These are phyloP conservation scores for Endocladia muricata DNA, from an alignment of 31 red algal genomes.

Conservation along the genomic window DNA sequence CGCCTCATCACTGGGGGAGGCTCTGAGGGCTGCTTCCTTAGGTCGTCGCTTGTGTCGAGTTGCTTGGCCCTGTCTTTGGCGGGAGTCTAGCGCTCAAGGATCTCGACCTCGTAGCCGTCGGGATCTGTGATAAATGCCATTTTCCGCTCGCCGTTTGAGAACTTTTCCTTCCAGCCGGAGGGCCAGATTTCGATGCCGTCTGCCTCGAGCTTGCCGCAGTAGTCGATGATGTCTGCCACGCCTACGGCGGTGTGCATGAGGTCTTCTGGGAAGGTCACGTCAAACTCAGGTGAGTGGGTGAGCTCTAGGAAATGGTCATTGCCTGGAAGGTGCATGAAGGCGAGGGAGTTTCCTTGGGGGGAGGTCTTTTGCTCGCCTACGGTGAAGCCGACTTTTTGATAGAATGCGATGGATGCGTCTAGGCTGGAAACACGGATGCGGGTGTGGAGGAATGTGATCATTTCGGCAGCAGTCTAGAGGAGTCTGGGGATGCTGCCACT, in stretches of 20 bases:
- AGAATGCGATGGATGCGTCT: not conserved
- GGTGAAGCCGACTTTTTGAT: not conserved
- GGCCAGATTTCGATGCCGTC: constrained; percentile 3
- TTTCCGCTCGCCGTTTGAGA: not conserved
- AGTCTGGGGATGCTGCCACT: no score
- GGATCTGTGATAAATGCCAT: not conserved
- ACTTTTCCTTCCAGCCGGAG: not conserved
- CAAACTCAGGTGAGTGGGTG: not conserved
- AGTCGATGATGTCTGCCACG: not conserved
- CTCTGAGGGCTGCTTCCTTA: no score
- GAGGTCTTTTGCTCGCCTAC: not conserved
- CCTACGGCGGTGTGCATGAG: not conserved
- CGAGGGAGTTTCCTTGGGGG: not conserved
- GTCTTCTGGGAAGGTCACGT: not conserved
- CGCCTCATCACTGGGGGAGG: no score
- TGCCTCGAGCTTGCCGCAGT: not conserved
- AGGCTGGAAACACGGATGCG: no score
- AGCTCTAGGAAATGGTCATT: not conserved
- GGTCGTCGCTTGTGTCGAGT: no score
- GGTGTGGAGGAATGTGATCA: no score
- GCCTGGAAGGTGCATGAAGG: not conserved
- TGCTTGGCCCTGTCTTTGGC: no score
- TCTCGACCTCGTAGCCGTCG: not conserved
- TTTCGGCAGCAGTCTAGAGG: no score
- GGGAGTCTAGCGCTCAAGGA: not conserved